Evolutionary conservation across 179 eudicot species (phyloP).

Genomic region (Carnegiea gigantea): DNA sequence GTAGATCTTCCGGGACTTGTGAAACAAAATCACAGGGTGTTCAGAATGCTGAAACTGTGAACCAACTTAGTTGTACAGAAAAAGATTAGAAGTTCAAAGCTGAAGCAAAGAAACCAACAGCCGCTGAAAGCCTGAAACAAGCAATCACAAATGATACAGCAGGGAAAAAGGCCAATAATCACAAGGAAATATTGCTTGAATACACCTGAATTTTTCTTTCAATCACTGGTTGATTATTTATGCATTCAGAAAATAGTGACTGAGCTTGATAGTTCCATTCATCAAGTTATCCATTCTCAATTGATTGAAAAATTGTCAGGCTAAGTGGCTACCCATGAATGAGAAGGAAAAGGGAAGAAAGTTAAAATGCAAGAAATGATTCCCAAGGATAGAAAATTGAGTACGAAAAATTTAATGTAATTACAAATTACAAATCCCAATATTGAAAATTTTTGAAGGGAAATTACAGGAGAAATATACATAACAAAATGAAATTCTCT

Average conservation of each 20-base stretch:
- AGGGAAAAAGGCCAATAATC: too few relatives aligned
- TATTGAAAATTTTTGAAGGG: neutral
- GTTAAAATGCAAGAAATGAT: neutral
- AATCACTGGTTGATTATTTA: neutral
- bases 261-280: neutral
- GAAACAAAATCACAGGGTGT: too few relatives aligned
- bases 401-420: neutral
- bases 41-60: too few relatives aligned
- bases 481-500: neutral
- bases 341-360: neutral
- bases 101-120: too few relatives aligned
- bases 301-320: neutral
- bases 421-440: slow-evolving; percentile 7
- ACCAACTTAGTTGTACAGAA: too few relatives aligned
- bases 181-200: too few relatives aligned
- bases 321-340: neutral
- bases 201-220: too few relatives aligned
- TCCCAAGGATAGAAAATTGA: neutral
- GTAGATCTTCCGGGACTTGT: too few relatives aligned
- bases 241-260: neutral
- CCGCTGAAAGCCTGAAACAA: too few relatives aligned
- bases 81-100: too few relatives aligned
- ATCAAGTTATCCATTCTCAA: neutral
- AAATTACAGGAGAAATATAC: neutral
- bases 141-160: too few relatives aligned